Conservation (phyloP, 2,329 filamentous ascomycete genomes). For the Paraphaeosphaeria minitans region DNA sequence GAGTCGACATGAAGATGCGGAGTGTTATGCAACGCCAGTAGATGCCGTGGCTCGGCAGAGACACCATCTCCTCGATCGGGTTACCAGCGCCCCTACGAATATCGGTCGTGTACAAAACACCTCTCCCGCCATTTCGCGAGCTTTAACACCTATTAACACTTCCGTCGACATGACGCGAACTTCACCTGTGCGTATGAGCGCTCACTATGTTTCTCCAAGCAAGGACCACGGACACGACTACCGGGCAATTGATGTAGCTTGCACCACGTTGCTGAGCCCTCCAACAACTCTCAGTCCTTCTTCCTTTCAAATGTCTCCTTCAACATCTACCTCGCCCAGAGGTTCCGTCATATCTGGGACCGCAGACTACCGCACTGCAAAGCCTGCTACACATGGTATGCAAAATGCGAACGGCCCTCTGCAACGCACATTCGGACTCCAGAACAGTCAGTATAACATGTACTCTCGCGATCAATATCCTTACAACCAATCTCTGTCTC, state of each 20-base stretch:
- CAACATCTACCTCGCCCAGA: not conserved
- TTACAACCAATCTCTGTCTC: too few relatives aligned
- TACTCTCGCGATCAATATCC: not conserved
- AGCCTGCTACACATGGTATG: not conserved
- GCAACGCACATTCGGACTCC: not conserved
- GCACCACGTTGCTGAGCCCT: not conserved
- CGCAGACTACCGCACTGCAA: not conserved
- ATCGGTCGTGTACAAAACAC: not conserved
- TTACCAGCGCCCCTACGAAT: not conserved
- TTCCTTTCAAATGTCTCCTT: not conserved
- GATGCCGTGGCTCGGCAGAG: not conserved
- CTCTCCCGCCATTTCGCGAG: not conserved
- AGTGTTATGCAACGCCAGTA: not conserved
- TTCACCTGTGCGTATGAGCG: not conserved
- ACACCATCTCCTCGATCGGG: not conserved
- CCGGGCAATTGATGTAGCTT: not conserved
- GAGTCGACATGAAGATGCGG: not conserved
- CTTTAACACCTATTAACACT: not conserved
- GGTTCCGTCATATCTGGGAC: not conserved
- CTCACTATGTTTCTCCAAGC: not conserved
- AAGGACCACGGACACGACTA: not conserved
- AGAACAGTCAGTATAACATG: too few relatives aligned
- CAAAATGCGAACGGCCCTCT: not conserved
- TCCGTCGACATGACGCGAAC: not conserved
- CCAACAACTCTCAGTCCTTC: slow-evolving; percentile 1